Base-by-base conservation (phyloP, 176 grass and related monocot species). In the Canna indica region DNA sequence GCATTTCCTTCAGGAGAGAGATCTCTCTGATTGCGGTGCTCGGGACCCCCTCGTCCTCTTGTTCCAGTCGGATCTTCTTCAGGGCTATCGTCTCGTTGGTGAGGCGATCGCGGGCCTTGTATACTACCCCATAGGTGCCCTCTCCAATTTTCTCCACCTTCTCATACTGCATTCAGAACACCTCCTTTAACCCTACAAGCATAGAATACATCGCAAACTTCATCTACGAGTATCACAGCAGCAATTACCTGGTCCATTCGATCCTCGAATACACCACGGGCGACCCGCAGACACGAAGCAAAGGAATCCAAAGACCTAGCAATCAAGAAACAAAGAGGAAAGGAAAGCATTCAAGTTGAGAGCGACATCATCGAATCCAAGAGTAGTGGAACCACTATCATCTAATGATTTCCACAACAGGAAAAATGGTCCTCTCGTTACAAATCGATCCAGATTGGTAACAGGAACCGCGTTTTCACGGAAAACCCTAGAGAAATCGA, bases 91-190 rank as follows among this genome's bases (percentile, higher is more conserved):
- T 83, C 70, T 86, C 82, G 67, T 95, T 84, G 53, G 91, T 96
- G 27, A 75, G 58, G 29, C 66, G 83, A 83, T 96, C 64, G 53
- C 71, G 83, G 36, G 61, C 91, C 85, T 88, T 90, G 76, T 95
- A 95, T 44, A 90, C 90, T 67, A 95, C 90, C 60, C 86, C 90
- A 61, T 95, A 95, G 53, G 86, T 89, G 25, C 90, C 90, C 31
- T 95, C 90, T 17, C 90, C 90, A 69, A 95, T 95, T 81, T 95
- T 95, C 80, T 95, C 90, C 78, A 70, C 44, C 79, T 89, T 95
- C 86, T 95, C 90, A 35, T 95, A 89, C 90, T 95, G 45, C 67
- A 7, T 17, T 15, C 15, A 66, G 39, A 66, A 36, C 27, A 10
- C 22, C 63, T 39, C 33, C 24, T 39, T 66, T 29, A 66, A 33